Evolutionary conservation across 148 eudicot species (phyloP), one percentile per base, ranked within the genome.

Genomic region (Arbutus unedo): DNA sequence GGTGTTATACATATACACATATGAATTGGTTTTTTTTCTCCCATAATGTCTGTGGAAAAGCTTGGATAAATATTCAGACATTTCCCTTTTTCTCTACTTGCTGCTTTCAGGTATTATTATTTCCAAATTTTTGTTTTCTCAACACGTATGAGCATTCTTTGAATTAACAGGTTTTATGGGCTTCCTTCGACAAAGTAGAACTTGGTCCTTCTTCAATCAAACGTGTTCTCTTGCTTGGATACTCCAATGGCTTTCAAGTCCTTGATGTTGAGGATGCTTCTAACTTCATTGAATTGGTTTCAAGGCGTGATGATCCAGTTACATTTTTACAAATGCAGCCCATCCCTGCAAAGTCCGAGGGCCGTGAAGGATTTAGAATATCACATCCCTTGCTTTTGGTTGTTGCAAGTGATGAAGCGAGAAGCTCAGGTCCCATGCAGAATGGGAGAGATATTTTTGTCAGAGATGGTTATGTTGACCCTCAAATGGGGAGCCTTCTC

Each of bases 251-350:
- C 53, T 96, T 94, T 82, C 99, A 96, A 91, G 93, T 96, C 51
- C 88, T 96, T 79, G 99, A 96, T 88, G 95, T 96, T 14, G 95
- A 93, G 68, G 95, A 96, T 89, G 98, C 97, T 81, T 92, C 97
- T 48, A 89, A 85, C 81, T 90, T 96, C 79, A 89, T 84, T 83
- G 98, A 96, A 88, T 80, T 96, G 79, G 98, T 96, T 80, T 96
- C 99, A 54, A 88, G 84, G 85, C 99, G 97, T 82, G 99, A 96
- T 84, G 94, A 91, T 81, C 93, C 94, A 50, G 95, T 93, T 85
- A 96, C 97, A 49, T 96, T 96, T 85, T 76, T 96, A 85, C 98
- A 94, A 85, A 92, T 96, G 84, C 99, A 90, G 85, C 97, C 99
- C 11, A 82, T 84, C 62, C 99, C 99, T 85, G 89, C 83, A 43